Conservation (phyloP, 768 basidiomycete species). For the Lentinus brumalis region DNA sequence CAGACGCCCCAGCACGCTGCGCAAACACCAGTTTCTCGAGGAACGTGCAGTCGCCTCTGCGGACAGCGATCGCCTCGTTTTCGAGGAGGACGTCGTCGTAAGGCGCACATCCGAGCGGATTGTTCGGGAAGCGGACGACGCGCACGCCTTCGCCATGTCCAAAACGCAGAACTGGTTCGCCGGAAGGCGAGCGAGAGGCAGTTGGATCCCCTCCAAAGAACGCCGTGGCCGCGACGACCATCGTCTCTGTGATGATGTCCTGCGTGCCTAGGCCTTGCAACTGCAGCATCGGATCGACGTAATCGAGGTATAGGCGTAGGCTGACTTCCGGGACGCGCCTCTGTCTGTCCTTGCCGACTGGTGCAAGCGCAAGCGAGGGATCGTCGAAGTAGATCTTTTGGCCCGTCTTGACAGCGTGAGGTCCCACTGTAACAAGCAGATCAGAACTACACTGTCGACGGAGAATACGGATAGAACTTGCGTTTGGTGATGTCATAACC, state of each 20-base stretch:
- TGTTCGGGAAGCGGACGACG: conserved; percentile 52
- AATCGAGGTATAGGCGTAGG: conserved; percentile 60
- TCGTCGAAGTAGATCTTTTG: conserved; percentile 86
- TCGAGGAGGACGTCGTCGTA: conserved; percentile 51
- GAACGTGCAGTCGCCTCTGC: conserved; percentile 87
- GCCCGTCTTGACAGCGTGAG: conserved; percentile 75
- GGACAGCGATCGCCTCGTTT: conserved; percentile 60
- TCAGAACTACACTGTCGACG: neutral
- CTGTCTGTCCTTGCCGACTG: conserved; percentile 19
- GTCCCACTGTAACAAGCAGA: conserved; percentile 60
- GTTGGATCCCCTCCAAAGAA: conserved; percentile 71
- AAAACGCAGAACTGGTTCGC: conserved; percentile 42
- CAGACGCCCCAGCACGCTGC: conserved; percentile 68
- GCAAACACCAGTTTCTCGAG: conserved; percentile 78
- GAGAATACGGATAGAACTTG: conserved; percentile 40
- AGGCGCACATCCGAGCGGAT: conserved; percentile 60
- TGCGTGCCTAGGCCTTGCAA: conserved; percentile 39
- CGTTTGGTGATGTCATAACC: conserved; percentile 88
- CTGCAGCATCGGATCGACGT: conserved; percentile 48
- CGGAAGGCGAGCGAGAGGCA: conserved; percentile 23
- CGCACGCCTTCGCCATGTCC: conserved; percentile 54
- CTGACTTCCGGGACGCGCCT: conserved; percentile 48
- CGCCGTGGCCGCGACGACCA: conserved; percentile 62
- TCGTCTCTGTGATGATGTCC: conserved; percentile 45
- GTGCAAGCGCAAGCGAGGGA: conserved; percentile 43